These are phyloP conservation scores for Eucalyptus pauciflora DNA, from an alignment of 345 rosid species.

Conservation along the genomic window DNA sequence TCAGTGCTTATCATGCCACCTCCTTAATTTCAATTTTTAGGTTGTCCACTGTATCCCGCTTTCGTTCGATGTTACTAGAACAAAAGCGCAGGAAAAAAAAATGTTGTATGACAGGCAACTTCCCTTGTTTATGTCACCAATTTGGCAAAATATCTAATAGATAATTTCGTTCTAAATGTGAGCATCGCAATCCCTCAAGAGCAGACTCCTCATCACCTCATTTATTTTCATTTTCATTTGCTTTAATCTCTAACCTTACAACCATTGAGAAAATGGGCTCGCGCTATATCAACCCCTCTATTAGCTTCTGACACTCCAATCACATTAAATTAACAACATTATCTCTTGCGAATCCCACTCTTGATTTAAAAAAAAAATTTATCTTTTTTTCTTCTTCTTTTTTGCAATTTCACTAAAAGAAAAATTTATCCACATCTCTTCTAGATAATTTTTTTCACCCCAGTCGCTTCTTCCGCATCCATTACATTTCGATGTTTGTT, in stretches of 20 bases:
- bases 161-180: neutral
- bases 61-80: neutral
- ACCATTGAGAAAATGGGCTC: too few species aligned
- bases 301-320: too few species aligned
- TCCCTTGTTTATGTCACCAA: neutral
- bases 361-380: too few species aligned
- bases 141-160: neutral
- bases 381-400: too few species aligned
- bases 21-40: neutral
- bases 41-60: neutral
- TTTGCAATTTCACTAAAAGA: too few species aligned
- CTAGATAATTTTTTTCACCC: too few species aligned
- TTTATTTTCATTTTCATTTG: neutral
- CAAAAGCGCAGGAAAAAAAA: neutral
- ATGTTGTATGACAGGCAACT: neutral
- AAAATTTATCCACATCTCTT: too few species aligned
- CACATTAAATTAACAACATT: too few species aligned
- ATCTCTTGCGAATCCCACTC: too few species aligned
- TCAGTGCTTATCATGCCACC: neutral
- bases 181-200: neutral
- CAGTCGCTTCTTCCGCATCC: too few species aligned
- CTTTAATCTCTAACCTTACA: neutral
- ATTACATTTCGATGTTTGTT: too few species aligned
- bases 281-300: too few species aligned
- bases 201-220: neutral